A percentile compares a stretch with the other conserved stretches of the same genome.
These are phyloP conservation scores for Metarhizium humberi DNA, from an alignment of 2,329 filamentous ascomycete species.

Conservation along the genomic window DNA sequence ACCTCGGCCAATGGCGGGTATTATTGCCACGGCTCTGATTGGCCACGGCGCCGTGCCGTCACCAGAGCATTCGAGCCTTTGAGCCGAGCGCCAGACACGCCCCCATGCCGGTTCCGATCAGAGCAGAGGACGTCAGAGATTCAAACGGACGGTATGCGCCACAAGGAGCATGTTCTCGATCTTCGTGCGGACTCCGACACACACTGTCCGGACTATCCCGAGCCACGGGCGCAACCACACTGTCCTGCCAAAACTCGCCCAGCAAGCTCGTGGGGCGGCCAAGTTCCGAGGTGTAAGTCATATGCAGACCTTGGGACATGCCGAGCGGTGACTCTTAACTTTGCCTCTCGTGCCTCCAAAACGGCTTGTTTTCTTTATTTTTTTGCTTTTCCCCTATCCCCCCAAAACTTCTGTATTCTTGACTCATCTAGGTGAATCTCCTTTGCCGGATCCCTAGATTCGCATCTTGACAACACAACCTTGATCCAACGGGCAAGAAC, in stretches of 20 bases:
- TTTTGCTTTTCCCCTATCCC: neutral
- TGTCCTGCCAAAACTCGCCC: too few relatives aligned
- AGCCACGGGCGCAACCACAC: neutral
- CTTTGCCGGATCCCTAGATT: too few relatives aligned
- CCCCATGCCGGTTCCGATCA: too few relatives aligned
- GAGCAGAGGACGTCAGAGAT: too few relatives aligned
- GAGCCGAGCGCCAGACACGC: slow-evolving; percentile 6
- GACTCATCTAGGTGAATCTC: too few relatives aligned
- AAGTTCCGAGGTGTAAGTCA: slow-evolving; percentile 7
- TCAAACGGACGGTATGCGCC: neutral
- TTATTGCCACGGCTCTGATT: neutral
- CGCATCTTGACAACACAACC: too few relatives aligned
- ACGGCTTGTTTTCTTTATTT: neutral
- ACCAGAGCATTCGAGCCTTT: neutral
- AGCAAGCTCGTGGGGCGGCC: neutral
- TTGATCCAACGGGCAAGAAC: too few relatives aligned
- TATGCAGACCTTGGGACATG: neutral
- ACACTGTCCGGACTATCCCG: slow-evolving; percentile 9
- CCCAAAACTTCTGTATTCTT: neutral
- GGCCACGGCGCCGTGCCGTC: neutral
- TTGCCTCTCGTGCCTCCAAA: neutral
- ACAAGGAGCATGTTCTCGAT: slow-evolving; percentile 4
- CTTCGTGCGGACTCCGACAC: neutral
- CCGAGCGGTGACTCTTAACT: neutral
- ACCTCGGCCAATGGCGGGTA: slow-evolving; percentile 36